phyloP scores from a whole-genome alignment of 2,329 filamentous ascomycete genomes.

The Phoma sp. region DNA sequence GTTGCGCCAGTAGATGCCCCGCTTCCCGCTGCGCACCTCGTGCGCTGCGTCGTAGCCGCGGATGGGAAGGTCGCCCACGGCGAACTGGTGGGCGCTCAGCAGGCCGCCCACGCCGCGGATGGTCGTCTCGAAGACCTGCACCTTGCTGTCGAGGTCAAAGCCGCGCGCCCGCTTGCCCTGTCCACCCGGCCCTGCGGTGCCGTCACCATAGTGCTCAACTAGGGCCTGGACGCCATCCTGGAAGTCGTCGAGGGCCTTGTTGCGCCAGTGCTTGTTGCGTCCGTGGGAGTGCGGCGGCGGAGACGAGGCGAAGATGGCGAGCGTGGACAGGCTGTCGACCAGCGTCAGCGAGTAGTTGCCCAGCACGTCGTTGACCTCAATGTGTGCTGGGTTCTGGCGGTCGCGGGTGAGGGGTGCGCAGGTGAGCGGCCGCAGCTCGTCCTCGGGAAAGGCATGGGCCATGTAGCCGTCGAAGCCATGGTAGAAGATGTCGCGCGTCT shows the following conservation, averaged over 20 bases:
- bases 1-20: conserved; percentile 71
- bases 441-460: conserved; percentile 90
- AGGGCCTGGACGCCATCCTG: conserved; percentile 78
- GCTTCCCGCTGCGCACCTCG: conserved; percentile 41
- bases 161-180: conserved; percentile 75
- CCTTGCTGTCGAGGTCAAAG: conserved; percentile 96
- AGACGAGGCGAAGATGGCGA: conserved; percentile 87
- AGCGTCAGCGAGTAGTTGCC: conserved; percentile 97
- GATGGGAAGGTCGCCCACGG: conserved; percentile 87
- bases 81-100: conserved; percentile 91
- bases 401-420: conserved; percentile 87
- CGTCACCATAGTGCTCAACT: conserved; percentile 86
- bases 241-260: conserved; percentile 64
- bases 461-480: conserved; percentile 98
- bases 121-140: conserved; percentile 97
- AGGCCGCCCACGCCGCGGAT: conserved; percentile 91
- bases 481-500: conserved; percentile 79
- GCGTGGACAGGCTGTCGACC: conserved; percentile 91
- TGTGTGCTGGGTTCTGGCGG: conserved; percentile 75
- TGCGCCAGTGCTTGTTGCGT: conserved; percentile 35
- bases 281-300: conserved; percentile 61
- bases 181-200: conserved; percentile 69
- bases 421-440: conserved; percentile 87
- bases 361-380: conserved; percentile 91
- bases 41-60: conserved; percentile 69